phyloP scores from a whole-genome alignment of 148 eudicot genomes.

The Arctostaphylos glauca region DNA sequence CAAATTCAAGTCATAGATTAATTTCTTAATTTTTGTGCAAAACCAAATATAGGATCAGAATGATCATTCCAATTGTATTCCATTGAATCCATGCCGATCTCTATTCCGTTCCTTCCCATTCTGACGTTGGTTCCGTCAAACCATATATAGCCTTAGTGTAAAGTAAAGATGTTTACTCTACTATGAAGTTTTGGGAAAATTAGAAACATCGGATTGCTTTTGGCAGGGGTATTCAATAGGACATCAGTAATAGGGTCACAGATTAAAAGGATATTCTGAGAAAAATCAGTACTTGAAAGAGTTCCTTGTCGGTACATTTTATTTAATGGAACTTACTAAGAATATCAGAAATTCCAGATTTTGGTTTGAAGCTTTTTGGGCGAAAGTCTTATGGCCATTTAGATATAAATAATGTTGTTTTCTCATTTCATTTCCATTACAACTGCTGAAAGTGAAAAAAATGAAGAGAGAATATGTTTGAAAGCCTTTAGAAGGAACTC shows the following conservation, averaged over 20 bases:
- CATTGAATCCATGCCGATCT: no score
- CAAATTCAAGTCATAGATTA: no score
- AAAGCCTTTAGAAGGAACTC: background rate
- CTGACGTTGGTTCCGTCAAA: no score
- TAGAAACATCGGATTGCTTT: background rate
- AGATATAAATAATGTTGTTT: background rate
- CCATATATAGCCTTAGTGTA: background rate
- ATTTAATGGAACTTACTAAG: background rate
- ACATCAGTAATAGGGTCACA: background rate
- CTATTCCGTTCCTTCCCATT: no score
- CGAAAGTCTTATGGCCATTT: background rate
- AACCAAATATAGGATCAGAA: no score
- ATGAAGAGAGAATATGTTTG: background rate
- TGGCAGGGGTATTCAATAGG: background rate
- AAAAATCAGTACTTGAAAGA: slow-evolving; percentile 3
- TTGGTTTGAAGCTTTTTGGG: background rate
- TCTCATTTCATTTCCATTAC: background rate
- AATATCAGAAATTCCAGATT: background rate
- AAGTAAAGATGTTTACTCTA: background rate
- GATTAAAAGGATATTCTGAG: background rate
- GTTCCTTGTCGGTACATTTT: background rate
- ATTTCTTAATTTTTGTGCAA: no score
- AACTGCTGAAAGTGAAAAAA: background rate
- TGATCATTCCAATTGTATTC: no score
- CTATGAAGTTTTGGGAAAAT: background rate